These are phyloP conservation scores for Penicillium verrucosum DNA, from an alignment of 2,329 filamentous ascomycete genomes.

Conservation along the genomic window DNA sequence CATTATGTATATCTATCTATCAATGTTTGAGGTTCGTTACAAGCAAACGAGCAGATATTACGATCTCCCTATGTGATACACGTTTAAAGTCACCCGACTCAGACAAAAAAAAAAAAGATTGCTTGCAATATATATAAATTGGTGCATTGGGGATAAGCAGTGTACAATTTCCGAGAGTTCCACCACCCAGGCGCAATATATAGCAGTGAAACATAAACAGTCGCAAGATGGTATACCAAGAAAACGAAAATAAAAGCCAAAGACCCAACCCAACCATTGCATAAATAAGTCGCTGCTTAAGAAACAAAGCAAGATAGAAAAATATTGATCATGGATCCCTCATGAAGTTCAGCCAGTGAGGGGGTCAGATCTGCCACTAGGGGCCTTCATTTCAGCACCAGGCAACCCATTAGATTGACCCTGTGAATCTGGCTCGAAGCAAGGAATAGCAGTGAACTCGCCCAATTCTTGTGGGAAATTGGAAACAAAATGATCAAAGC, in stretches of 20 bases:
- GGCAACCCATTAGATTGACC: conserved; percentile 14
- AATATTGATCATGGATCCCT: conserved; percentile 16
- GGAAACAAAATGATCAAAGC: conserved; percentile 40
- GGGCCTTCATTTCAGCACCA: conserved; percentile 26
- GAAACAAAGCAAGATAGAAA: not conserved
- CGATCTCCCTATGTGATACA: not conserved
- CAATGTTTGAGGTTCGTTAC: not conserved
- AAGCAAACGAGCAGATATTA: not conserved
- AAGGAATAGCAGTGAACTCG: conserved; percentile 41
- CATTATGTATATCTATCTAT: conserved; percentile 5
- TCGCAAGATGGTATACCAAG: conserved; percentile 20
- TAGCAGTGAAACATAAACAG: not conserved
- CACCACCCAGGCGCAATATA: not conserved
- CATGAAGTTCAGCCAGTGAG: conserved; percentile 38
- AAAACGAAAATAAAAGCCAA: conserved; percentile 6
- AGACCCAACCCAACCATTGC: not conserved
- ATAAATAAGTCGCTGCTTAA: not conserved
- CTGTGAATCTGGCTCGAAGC: conserved; percentile 37
- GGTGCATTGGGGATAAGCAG: not conserved
- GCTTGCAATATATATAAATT: not conserved
- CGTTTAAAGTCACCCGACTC: not conserved
- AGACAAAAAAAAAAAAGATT: not conserved
- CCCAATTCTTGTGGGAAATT: conserved; percentile 42
- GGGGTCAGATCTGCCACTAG: conserved; percentile 23
- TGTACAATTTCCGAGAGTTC: not conserved